Evolutionary conservation across 2,329 filamentous ascomycete genomes (phyloP).

Genomic region (Proliferodiscus dingleyae): DNA sequence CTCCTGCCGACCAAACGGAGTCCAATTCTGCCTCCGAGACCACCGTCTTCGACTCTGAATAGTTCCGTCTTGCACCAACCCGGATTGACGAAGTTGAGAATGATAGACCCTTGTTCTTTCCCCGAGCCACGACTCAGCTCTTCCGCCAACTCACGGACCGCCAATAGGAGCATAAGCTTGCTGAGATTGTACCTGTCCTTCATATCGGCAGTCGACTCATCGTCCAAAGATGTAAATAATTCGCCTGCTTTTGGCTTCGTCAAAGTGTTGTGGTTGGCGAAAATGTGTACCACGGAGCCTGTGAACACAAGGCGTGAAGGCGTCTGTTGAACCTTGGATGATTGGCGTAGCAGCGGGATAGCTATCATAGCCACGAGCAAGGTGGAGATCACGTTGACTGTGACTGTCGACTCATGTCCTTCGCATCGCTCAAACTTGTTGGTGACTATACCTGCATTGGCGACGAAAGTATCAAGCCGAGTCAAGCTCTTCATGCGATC

Average conservation of each 20-base stretch:
- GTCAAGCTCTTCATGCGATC: slow-evolving; percentile 32
- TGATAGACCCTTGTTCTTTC: slow-evolving; percentile 1
- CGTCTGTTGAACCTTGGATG: slow-evolving; percentile 16
- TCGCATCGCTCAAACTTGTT: slow-evolving; percentile 7
- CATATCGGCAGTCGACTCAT: slow-evolving; percentile 1
- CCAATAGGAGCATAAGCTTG: slow-evolving; percentile 45
- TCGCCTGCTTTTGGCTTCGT: slow-evolving; percentile 22
- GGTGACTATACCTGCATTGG: slow-evolving; percentile 29
- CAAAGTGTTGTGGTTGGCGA: background rate
- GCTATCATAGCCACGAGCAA: slow-evolving; percentile 24
- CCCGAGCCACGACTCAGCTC: background rate
- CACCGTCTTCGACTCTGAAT: slow-evolving; percentile 32
- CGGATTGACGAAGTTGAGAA: slow-evolving; percentile 16
- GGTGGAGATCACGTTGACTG: slow-evolving; percentile 28
- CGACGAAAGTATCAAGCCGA: slow-evolving; percentile 36
- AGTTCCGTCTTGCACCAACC: slow-evolving; percentile 44
- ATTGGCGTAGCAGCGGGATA: slow-evolving; percentile 23
- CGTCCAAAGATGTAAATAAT: slow-evolving; percentile 15
- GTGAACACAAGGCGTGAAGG: slow-evolving; percentile 21
- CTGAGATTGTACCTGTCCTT: slow-evolving; percentile 35
- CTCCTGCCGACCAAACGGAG: slow-evolving; percentile 35
- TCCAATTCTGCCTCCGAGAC: slow-evolving; percentile 27
- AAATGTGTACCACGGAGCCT: slow-evolving; percentile 35
- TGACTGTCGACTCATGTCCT: slow-evolving; percentile 21
- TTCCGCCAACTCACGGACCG: slow-evolving; percentile 37